Evolutionary conservation across 2,329 filamentous ascomycete species (phyloP), one percentile per base, ranked within the genome.

Genomic region (Phialocephala subalpina): DNA sequence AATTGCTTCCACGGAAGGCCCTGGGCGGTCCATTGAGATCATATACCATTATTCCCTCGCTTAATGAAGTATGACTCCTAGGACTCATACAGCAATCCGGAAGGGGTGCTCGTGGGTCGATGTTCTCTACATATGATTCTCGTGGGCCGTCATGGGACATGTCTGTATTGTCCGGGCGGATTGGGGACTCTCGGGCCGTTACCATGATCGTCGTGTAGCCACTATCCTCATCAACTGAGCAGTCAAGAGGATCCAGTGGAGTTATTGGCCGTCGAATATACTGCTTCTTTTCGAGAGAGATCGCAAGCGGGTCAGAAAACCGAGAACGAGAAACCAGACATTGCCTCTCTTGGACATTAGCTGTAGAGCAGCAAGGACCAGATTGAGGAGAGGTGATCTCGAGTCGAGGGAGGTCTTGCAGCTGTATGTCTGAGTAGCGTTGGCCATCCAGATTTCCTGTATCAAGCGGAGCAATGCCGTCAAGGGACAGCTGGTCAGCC

Each of bases 91-190:
- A 57, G n/a, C 63, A 62, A n/a, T 65, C 63, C 16, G 63, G 59
- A 49, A 57, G 55, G 1, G 33, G 35, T 57, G 55, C n/a, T 3
- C 33, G 7, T 22, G 29, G 29, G 12, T 57, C 27, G 12, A 35
- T 18, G 14, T 25, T 57, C 55, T 57, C 55, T 27, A 4, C 27
- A 62, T 40, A 27, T n/a, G 60, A 62, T 11, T 1, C 22, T 53
- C 27, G 33, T 20, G 59, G 47, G 11, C 63, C 66, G 57, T 67
- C 65, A 35, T 62, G 58, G 6, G 63, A 68, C n/a, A 64, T 16
- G 22, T 56, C 55, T 40, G 52, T 62, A 27, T 33, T 29, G 11
- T 60, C 60, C n/a, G 35, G 36, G 1, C 42, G 49, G 14, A 47
- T 33, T 25, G 58, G 63, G 22, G 63, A 62, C 9, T 64, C 60